These are phyloP conservation scores for Straminergon stramineum DNA, from an alignment of 225 moss, liverwort and hornwort species.

Conservation along the genomic window DNA sequence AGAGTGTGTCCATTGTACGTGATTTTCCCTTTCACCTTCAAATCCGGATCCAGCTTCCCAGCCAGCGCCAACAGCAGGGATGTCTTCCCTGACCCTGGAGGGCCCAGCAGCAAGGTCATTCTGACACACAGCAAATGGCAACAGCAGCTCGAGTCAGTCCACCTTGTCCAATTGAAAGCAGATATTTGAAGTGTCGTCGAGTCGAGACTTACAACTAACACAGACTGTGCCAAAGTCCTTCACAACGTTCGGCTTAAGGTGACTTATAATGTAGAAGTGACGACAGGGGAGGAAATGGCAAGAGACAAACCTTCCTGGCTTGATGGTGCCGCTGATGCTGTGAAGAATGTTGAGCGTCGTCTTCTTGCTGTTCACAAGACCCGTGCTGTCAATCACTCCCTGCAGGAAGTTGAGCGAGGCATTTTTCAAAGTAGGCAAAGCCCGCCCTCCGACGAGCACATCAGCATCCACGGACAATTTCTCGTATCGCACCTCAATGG, in stretches of 20 bases:
- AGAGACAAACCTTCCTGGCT: slow-evolving; percentile 42
- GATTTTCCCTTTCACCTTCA: slow-evolving; percentile 61
- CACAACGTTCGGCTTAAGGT: not conserved
- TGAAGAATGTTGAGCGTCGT: slow-evolving; percentile 54
- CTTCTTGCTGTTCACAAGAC: slow-evolving; percentile 44
- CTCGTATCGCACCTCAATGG: slow-evolving; percentile 61
- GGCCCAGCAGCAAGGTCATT: slow-evolving; percentile 78
- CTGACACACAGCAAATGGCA: slow-evolving; percentile 6
- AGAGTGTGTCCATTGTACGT: slow-evolving; percentile 65
- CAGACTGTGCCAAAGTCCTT: not conserved
- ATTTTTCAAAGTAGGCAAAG: slow-evolving; percentile 46
- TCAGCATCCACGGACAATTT: slow-evolving; percentile 27
- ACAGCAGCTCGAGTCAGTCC: not conserved
- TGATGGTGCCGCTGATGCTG: slow-evolving; percentile 62
- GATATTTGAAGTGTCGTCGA: not conserved
- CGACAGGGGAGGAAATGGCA: not conserved
- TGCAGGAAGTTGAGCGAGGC: slow-evolving; percentile 39
- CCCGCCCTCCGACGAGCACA: slow-evolving; percentile 39
- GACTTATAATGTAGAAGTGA: not conserved
- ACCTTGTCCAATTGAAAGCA: not conserved
- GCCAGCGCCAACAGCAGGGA: slow-evolving; percentile 67
- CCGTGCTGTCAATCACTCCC: slow-evolving; percentile 13
- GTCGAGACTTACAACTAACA: not conserved
- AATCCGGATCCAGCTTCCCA: slow-evolving; percentile 44
- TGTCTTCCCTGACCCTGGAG: slow-evolving; percentile 77